These are phyloP conservation scores for Gastrodia elata DNA, from an alignment of 106 monocot genomes.

Conservation along the genomic window DNA sequence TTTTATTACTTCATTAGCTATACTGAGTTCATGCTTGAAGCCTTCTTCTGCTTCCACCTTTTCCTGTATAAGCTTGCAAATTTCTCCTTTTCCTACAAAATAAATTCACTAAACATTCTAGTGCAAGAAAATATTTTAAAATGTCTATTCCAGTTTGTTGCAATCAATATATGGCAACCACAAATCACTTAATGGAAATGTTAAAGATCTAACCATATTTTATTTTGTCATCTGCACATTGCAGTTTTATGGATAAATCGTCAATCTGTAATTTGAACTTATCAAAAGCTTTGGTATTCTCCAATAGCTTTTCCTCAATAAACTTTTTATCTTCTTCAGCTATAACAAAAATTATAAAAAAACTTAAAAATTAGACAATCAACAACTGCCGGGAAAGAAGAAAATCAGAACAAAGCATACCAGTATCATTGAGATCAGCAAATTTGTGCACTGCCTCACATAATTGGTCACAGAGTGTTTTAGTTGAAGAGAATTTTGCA, in stretches of 20 bases:
- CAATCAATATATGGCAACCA: neutral
- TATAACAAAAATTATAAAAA: constrained; percentile 9
- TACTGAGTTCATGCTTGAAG: constrained; percentile 28
- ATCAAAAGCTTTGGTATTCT: constrained; percentile 60
- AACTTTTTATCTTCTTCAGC: constrained; percentile 87
- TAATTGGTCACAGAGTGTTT: constrained; percentile 72
- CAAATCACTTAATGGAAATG: neutral
- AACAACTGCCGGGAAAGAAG: neutral
- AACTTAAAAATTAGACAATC: constrained; percentile 2
- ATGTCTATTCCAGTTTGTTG: neutral
- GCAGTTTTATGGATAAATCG: constrained; percentile 46
- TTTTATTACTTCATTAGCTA: constrained; percentile 32
- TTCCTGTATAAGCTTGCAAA: constrained; percentile 41
- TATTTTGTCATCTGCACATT: constrained; percentile 42
- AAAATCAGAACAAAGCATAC: constrained; percentile 26
- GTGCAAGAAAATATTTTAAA: neutral
- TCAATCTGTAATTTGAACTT: constrained; percentile 42
- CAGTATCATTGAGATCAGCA: constrained; percentile 48
- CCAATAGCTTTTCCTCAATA: constrained; percentile 53
- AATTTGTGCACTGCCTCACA: constrained; percentile 69
- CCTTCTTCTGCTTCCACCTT: constrained; percentile 51
- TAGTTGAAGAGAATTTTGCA: constrained; percentile 78
- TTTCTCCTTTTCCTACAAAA: constrained; percentile 51
- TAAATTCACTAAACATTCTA: neutral
- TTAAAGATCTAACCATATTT: constrained; percentile 35